phyloP scores from a whole-genome alignment of 106 monocot species.

The Allium fistulosum region DNA sequence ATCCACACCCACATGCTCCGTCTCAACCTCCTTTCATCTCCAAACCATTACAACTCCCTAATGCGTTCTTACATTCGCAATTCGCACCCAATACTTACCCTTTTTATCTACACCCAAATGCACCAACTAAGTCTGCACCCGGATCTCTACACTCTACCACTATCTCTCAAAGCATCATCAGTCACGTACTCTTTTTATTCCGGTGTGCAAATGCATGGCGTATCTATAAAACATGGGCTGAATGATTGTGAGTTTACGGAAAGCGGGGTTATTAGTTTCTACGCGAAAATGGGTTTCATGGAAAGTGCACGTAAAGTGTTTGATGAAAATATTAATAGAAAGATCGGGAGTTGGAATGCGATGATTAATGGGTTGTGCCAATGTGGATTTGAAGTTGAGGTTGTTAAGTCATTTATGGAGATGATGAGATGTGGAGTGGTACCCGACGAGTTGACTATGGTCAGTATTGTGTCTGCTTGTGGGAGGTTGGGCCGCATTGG shows the following conservation, averaged over 20 bases:
- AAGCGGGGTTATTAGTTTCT: slow-evolving; percentile 54
- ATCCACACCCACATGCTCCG: slow-evolving; percentile 38
- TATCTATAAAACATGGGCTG: slow-evolving; percentile 34
- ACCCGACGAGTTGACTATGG: slow-evolving; percentile 58
- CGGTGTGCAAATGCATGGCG: slow-evolving; percentile 46
- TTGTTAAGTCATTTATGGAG: slow-evolving; percentile 25
- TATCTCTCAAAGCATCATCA: slow-evolving; percentile 55
- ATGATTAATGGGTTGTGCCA: slow-evolving; percentile 47
- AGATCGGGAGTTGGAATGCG: slow-evolving; percentile 67
- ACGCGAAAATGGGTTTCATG: slow-evolving; percentile 43
- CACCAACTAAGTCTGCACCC: slow-evolving; percentile 27
- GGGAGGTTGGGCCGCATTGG: slow-evolving; percentile 38
- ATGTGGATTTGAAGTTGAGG: slow-evolving; percentile 27
- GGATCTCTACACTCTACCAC: slow-evolving; percentile 59
- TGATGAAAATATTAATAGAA: slow-evolving; percentile 38
- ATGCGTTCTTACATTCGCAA: slow-evolving; percentile 44
- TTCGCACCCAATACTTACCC: slow-evolving; percentile 16
- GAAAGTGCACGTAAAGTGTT: slow-evolving; percentile 46
- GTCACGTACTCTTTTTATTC: slow-evolving; percentile 9
- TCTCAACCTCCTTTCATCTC: slow-evolving; percentile 9
- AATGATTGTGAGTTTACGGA: slow-evolving; percentile 29
- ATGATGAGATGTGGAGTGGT: slow-evolving; percentile 22
- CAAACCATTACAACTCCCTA: slow-evolving; percentile 57
- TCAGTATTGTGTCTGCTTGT: slow-evolving; percentile 54
- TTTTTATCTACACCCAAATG: slow-evolving; percentile 39